Percentiles rank a stretch among this genome's conserved stretches.
Evolutionary conservation across 768 basidiomycete genomes (phyloP).

Genomic region (Naganishia vaughanmartiniae): DNA sequence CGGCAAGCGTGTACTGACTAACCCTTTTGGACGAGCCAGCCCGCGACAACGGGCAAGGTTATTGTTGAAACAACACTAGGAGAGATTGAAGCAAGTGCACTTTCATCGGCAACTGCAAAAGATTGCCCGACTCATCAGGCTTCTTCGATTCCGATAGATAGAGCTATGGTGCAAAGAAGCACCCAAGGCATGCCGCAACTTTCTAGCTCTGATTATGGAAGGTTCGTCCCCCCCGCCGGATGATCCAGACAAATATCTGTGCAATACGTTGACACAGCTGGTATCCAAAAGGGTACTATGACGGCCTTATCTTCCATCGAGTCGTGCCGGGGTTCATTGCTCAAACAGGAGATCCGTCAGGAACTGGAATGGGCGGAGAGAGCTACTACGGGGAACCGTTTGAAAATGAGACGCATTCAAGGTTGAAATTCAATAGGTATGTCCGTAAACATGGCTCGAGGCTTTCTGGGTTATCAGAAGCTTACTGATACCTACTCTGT

Average conservation of each 20-base stretch:
- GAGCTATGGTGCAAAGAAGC: constrained; percentile 97
- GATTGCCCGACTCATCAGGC: not conserved
- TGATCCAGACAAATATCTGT: constrained; percentile 72
- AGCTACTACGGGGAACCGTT: constrained; percentile 95
- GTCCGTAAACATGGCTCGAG: constrained; percentile 29
- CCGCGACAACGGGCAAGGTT: constrained; percentile 74
- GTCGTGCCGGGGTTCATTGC: constrained; percentile 90
- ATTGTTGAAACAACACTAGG: constrained; percentile 82
- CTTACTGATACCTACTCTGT: not conserved
- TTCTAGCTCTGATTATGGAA: constrained; percentile 82
- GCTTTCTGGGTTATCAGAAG: not conserved
- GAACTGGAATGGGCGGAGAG: constrained; percentile 87
- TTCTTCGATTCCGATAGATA: constrained; percentile 57
- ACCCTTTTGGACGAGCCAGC: constrained; percentile 32
- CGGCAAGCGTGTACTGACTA: not conserved
- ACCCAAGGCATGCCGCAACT: constrained; percentile 89
- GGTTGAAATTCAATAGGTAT: constrained; percentile 65
- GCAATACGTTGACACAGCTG: constrained; percentile 80
- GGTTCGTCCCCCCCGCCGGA: constrained; percentile 61
- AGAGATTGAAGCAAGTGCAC: constrained; percentile 59
- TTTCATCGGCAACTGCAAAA: not conserved
- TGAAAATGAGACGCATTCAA: constrained; percentile 89
- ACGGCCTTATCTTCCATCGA: constrained; percentile 82
- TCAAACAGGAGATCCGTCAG: constrained; percentile 90
- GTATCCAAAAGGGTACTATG: constrained; percentile 97